Evolutionary conservation across 2,329 filamentous ascomycete species (phyloP), one percentile per base, ranked within the genome.

Genomic region (Exophiala calicioides): DNA sequence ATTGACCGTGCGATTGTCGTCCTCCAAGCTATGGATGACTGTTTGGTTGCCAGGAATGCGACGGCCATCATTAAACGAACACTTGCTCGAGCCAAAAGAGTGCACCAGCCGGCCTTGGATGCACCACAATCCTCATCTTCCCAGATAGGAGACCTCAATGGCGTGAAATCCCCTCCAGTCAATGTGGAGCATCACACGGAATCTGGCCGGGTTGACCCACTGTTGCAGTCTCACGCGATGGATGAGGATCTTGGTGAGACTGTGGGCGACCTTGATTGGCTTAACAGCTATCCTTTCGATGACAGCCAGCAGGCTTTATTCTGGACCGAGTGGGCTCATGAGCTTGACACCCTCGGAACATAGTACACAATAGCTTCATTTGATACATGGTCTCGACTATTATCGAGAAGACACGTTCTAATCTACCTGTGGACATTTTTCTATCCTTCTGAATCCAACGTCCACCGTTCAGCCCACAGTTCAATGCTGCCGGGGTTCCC

Each of bases 21-120:
- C 12, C 59, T 72, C 4, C 66, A 70, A 50, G 63, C 67, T 3
- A 71, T 71, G 67, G 65, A 70, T 27, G 69, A 72, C 41, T 68
- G 62, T 3, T 58, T 67, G 29, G 68, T 71, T 10, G 68, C 68
- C 1, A 60, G 61, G 12, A 69, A 68, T 35, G 69, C 66, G 3
- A 42, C 37, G 2, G 30, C 24, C 3, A 45, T 52, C 40, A 37
- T 52, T 15, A 48, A 49, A 32, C 40, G 50, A 6, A 23, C 45
- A 5, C 40, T 52, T 18, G 30, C 31, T 30, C 50, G 44, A 13
- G 50, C 50, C 1, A 48, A 41, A 23, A 44, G 27, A n/a, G 39
- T 39, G 5, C 38, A 31, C 2, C 44, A 52, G 29, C 43, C 44
- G 6, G 49, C 39, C 5, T 32, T 47, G 29, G 13, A 12, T 4